Evolutionary conservation across 768 basidiomycete genomes (phyloP), one percentile per base, ranked within the genome.

Genomic region (Crassisporium funariophilum): DNA sequence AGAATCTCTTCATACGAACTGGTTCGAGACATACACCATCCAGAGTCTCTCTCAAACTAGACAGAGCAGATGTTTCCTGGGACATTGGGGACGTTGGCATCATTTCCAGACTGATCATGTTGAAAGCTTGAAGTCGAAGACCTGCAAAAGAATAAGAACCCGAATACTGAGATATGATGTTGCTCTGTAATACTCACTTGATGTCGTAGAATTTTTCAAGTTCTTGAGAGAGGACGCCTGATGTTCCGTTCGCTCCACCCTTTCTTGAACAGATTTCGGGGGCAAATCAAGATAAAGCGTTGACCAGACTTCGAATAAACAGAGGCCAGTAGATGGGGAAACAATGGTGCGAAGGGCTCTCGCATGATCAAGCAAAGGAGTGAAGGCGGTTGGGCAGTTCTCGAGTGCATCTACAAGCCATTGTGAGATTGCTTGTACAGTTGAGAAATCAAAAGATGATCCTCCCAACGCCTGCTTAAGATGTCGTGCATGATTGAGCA

Each of bases 291-390:
- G 35, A 21, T 65, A 74, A 44, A 84, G 63, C 5, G 60, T 63
- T 10, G 74, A 69, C 92, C 92, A 95, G 25, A 95, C 79, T 16
- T 83, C 73, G 15, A 77, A 67, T 61, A 94, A 69, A 17, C 86
- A 88, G 19, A 81, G 71, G 4, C 95, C 94, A n/a, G 81, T 77
- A 5, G 82, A 80, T 12, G 83, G 75, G 2, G 78, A 78, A 12
- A 88, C 71, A 3, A 70, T 58, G 4, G 73, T 64, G 27, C 74
- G 69, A 3, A 95, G 68, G 5, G 58, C 55, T 23, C 66, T 46
- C 5, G 69, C 68, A 20, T 63, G 55, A n/a, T 43, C 39, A 7
- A 54, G 56, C 22, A 83, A 57, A 19, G 56, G 41, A 1, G 45
- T 33, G 40, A 81, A 76, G 3, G 47, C 34, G 2, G 64, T 41